A percentile compares a stretch with the other conserved stretches of the same genome.
phyloP scores from a whole-genome alignment of 331 rosid species.

The Ulmus americana region DNA sequence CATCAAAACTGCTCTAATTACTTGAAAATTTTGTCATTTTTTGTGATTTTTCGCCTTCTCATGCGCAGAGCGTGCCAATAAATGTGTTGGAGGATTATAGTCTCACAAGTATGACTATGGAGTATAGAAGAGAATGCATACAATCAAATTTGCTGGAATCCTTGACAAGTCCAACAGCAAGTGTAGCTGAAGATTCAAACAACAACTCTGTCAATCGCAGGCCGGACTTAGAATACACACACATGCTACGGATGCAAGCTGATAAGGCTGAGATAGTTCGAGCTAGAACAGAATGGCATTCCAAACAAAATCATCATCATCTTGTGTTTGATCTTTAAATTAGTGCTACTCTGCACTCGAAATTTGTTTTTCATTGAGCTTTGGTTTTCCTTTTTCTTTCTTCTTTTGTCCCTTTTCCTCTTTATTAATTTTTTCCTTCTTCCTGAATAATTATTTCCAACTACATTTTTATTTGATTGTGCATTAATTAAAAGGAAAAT shows the following conservation, averaged over 20 bases:
- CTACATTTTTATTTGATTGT: too few relatives aligned
- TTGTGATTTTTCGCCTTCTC: background rate
- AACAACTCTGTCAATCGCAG: slow-evolving; percentile 36
- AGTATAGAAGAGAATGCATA: slow-evolving; percentile 74
- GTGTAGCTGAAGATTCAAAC: slow-evolving; percentile 27
- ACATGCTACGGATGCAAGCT: slow-evolving; percentile 66
- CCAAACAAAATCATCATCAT: slow-evolving; percentile 19
- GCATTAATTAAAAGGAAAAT: too few relatives aligned
- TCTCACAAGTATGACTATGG: slow-evolving; percentile 73
- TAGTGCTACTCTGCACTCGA: too few relatives aligned
- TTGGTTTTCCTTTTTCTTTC: too few relatives aligned
- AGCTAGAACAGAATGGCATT: slow-evolving; percentile 79
- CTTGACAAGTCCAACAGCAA: slow-evolving; percentile 52
- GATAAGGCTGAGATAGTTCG: slow-evolving; percentile 61
- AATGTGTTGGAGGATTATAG: slow-evolving; percentile 50
- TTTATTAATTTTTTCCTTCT: too few relatives aligned
- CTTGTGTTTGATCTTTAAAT: too few relatives aligned
- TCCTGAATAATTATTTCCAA: too few relatives aligned
- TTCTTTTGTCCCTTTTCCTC: too few relatives aligned
- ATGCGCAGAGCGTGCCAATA: slow-evolving; percentile 67
- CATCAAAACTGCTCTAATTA: background rate
- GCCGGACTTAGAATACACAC: slow-evolving; percentile 54
- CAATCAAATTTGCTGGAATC: slow-evolving; percentile 73
- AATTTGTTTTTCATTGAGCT: too few relatives aligned
- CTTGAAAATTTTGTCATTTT: background rate